Percentiles rank a stretch among this genome's conserved stretches.
Evolutionary conservation across 2,329 filamentous ascomycete genomes (phyloP).

Genomic region (Penicillium sp.): DNA sequence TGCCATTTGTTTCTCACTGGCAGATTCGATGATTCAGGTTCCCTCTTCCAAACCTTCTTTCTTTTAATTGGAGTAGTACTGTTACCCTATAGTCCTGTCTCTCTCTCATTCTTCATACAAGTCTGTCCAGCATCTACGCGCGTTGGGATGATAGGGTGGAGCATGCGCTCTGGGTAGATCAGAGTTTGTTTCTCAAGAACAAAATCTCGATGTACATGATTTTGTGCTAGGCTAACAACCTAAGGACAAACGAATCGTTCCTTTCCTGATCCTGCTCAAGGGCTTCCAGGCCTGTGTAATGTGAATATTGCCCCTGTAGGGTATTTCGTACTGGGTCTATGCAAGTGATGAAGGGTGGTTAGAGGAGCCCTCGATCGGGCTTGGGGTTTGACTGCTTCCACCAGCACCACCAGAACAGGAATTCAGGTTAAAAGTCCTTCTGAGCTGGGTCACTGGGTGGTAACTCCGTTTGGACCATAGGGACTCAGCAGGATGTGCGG

Average conservation of each 20-base stretch:
- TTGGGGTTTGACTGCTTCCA: neutral
- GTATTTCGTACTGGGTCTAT: neutral
- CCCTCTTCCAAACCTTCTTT: neutral
- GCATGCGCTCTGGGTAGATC: neutral
- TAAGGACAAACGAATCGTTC: neutral
- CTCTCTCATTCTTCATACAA: neutral
- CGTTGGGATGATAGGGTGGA: neutral
- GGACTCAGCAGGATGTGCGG: neutral
- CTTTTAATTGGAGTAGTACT: neutral
- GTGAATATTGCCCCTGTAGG: neutral
- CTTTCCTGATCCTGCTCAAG: neutral
- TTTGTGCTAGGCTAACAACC: neutral
- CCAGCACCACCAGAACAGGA: neutral
- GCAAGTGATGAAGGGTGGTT: neutral
- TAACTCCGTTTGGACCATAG: neutral
- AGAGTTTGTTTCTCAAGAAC: neutral
- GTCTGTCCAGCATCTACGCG: neutral
- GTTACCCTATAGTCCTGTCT: neutral
- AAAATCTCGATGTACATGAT: neutral
- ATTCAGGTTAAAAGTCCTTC: neutral
- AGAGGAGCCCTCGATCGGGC: neutral
- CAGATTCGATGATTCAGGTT: neutral
- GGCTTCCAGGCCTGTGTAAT: neutral
- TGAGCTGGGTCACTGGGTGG: neutral
- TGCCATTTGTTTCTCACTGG: conserved; percentile 2